Base-by-base conservation (phyloP, 768 basidiomycete species). In the Suillus luteus region DNA sequence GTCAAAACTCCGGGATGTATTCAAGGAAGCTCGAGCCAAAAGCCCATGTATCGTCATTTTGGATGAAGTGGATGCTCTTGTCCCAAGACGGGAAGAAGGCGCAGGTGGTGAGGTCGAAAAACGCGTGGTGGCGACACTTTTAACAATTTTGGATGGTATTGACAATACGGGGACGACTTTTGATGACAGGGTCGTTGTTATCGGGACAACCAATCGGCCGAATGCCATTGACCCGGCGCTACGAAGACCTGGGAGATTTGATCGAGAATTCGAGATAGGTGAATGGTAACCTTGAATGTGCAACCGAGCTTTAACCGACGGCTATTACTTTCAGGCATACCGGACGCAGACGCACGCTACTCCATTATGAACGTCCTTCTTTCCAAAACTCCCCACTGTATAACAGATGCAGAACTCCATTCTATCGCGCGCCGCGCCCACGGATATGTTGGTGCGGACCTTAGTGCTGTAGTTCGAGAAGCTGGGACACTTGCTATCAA, bases 391-490 rank as follows among this genome's bases (percentile, higher is more conserved):
- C 96, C 97, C 0, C 87, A 98, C 70, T 74, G 79, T 4, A 82
- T 98, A 64, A 73, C 85, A 0, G 73, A 77, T 3, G 78, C 80
- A 0, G 87, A 92, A 11, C 84, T 99, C 2, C 77, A 81, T 31
- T 67, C 81, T 2, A 76, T 98, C 19, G 90, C 96, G 0, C 82
- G 85, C 12, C 85, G 85, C 38, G 95, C 95, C 12, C 95, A 99
- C 67, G 97, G 97, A 0, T 99, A 96, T 73, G 97, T 99, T 54
- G 97, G 96, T 8, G 97, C 97, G 6, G 97, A 99, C 75, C 82
- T 99, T 51, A 88, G 90, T 38, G 93, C 95, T 0, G 87, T 98
- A 61, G 87, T 98, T 27, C 90, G 96, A 38, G 93, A 96, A 76
- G 95, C 95, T 10, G 96, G 96, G 3, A 95, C 95, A 3, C 76